Percentiles rank a stretch among this genome's conserved stretches.
Evolutionary conservation across 192 early-diverging fungal species (phyloP).

Genomic region (Podila verticillata): DNA sequence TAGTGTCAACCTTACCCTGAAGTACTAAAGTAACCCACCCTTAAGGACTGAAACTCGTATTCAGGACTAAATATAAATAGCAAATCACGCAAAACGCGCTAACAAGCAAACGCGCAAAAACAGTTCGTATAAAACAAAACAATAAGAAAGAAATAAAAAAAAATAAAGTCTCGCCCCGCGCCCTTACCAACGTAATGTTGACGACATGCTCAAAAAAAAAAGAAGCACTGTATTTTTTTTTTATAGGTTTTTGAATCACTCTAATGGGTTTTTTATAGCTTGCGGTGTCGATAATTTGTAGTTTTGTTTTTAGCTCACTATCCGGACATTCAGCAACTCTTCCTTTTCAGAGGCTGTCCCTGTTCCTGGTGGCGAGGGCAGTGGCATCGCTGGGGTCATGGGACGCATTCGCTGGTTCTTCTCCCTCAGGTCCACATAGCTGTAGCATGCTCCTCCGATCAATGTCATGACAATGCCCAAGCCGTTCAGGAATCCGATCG

Average conservation of each 20-base stretch:
- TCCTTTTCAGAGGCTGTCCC: slow-evolving; percentile 32
- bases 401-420: slow-evolving; percentile 40
- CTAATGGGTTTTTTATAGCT: not conserved
- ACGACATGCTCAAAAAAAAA: not conserved
- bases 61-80: not conserved
- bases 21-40: slow-evolving; percentile 50
- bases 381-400: slow-evolving; percentile 37
- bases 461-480: slow-evolving; percentile 70
- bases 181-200: no score
- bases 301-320: slow-evolving; percentile 5
- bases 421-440: slow-evolving; percentile 37
- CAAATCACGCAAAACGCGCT: not conserved
- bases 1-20: slow-evolving; percentile 53
- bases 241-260: slow-evolving; percentile 1
- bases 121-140: not conserved
- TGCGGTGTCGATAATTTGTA: not conserved
- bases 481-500: slow-evolving; percentile 64
- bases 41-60: no score
- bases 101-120: not conserved
- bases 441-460: slow-evolving; percentile 67
- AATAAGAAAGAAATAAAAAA: slow-evolving; percentile 6
- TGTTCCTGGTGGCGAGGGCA: slow-evolving; percentile 25
- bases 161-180: not conserved
- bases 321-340: slow-evolving; percentile 39
- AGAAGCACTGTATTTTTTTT: not conserved